phyloP scores from a whole-genome alignment of 1,284 basidiomycete genomes.

The Neotropicomus parvogracilis region DNA sequence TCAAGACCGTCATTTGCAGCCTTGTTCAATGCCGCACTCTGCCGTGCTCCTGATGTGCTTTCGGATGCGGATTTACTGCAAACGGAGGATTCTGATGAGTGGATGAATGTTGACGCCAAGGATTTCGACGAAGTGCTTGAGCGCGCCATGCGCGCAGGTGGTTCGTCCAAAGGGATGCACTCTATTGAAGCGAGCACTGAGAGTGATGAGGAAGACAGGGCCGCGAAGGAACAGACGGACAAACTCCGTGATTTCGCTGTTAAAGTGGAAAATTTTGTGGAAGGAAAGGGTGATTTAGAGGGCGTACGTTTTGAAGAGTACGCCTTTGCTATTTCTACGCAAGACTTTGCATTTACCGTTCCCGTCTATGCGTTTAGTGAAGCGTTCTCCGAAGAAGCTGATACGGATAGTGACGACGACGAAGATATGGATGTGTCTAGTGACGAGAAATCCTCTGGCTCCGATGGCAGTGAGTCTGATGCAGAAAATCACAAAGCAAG shows the following conservation, averaged over 20 bases:
- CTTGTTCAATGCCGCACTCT: constrained; percentile 63
- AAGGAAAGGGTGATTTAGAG: constrained; percentile 81
- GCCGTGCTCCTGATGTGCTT: constrained; percentile 32
- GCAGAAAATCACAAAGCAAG: constrained; percentile 30
- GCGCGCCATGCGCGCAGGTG: constrained; percentile 22
- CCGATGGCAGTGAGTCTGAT: constrained; percentile 38
- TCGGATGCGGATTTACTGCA: constrained; percentile 14
- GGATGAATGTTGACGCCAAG: constrained; percentile 65
- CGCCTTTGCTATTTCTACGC: constrained; percentile 30
- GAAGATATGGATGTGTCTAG: constrained; percentile 38
- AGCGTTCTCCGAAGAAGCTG: constrained; percentile 52
- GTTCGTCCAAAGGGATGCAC: constrained; percentile 20
- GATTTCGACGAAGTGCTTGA: constrained; percentile 64
- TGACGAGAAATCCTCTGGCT: constrained; percentile 42
- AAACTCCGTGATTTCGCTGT: constrained; percentile 73
- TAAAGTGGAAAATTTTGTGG: constrained; percentile 84
- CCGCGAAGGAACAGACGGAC: constrained; percentile 61
- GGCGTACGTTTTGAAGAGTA: constrained; percentile 89
- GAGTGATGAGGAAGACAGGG: constrained; percentile 42
- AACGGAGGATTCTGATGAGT: constrained; percentile 67
- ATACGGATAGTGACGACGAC: constrained; percentile 39
- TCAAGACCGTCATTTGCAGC: constrained; percentile 70
- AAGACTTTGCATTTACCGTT: too few species aligned
- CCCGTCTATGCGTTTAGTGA: constrained; percentile 43
- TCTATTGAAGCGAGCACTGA: constrained; percentile 49